A percentile compares a stretch with the other conserved stretches of the same genome.
These are phyloP conservation scores for Rhodotorula graminis DNA, from an alignment of 768 basidiomycete species.

Conservation along the genomic window DNA sequence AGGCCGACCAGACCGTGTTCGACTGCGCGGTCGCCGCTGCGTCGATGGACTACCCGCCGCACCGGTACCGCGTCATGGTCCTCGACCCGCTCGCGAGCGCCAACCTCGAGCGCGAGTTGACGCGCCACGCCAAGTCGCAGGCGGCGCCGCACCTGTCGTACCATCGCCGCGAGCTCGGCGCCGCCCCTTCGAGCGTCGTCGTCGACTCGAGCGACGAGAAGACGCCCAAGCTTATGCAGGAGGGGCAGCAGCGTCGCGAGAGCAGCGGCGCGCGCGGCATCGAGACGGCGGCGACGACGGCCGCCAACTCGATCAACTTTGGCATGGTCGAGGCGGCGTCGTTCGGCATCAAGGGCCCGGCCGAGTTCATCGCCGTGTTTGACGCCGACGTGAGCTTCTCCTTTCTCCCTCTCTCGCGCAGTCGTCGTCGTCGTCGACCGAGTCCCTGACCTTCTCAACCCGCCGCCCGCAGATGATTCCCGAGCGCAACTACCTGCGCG, in stretches of 20 bases:
- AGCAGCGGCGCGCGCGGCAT: background rate
- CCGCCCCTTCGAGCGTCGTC: background rate
- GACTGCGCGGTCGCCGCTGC: constrained; percentile 42
- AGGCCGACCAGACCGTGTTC: constrained; percentile 39
- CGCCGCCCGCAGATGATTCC: constrained; percentile 31
- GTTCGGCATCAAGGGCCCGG: constrained; percentile 39
- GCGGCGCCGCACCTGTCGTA: constrained; percentile 41
- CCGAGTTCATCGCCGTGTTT: constrained; percentile 41
- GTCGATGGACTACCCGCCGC: constrained; percentile 41
- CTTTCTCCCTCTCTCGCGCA: no score
- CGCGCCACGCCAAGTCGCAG: constrained; percentile 36
- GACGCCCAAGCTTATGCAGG: background rate
- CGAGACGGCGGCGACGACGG: constrained; percentile 18
- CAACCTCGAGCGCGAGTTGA: constrained; percentile 28
- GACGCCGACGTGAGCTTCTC: constrained; percentile 42
- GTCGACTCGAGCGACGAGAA: constrained; percentile 7
- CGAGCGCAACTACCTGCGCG: constrained; percentile 40
- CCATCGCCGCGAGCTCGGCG: constrained; percentile 34
- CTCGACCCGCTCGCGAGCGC: constrained; percentile 37
- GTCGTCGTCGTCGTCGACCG: background rate
- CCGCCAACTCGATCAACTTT: constrained; percentile 41
- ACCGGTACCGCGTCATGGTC: constrained; percentile 42
- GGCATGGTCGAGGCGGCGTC: constrained; percentile 40
- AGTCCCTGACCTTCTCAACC: background rate
- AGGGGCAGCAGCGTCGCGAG: background rate